Conservation (phyloP, 176 grass and related monocot genomes). For the Juncus inflexus region DNA sequence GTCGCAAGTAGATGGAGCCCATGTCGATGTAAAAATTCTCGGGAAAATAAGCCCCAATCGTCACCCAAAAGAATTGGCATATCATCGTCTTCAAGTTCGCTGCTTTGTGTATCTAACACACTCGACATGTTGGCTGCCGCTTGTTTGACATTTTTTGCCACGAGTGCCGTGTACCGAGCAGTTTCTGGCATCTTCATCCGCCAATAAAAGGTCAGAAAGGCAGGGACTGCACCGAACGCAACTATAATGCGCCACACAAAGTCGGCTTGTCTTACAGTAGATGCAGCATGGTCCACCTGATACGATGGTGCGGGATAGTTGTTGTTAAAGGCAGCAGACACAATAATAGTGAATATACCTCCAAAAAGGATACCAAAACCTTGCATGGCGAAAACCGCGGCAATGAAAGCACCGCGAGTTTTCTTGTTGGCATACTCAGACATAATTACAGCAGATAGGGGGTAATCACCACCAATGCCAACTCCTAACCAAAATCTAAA, state of each 20-base stretch:
- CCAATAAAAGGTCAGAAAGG: constrained; percentile 32
- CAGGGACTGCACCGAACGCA: constrained; percentile 18
- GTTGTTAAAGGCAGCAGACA: constrained; percentile 33
- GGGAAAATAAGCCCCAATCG: constrained; percentile 10
- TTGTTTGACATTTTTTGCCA: constrained; percentile 34
- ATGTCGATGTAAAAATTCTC: constrained; percentile 14
- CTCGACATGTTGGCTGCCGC: constrained; percentile 31
- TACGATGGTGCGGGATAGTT: constrained; percentile 22
- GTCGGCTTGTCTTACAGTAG: constrained; percentile 20
- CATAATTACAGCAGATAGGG: constrained; percentile 32
- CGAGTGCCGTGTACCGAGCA: constrained; percentile 34
- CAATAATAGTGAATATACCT: constrained; percentile 42
- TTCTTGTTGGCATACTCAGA: constrained; percentile 62
- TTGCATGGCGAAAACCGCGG: constrained; percentile 57
- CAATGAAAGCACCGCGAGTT: constrained; percentile 46
- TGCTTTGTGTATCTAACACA: constrained; percentile 21
- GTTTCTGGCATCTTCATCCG: constrained; percentile 38
- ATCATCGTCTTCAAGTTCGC: constrained; percentile 19
- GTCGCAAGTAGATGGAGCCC: constrained; percentile 25
- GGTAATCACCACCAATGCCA: constrained; percentile 4
- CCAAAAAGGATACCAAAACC: constrained; percentile 52
- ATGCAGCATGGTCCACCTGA: not conserved
- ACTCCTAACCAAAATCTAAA: constrained; percentile 23
- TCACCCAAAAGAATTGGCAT: not conserved
- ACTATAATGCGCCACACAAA: constrained; percentile 39